Base-by-base conservation (phyloP, 164 flowering plant species). In the Warburgia ugandensis region DNA sequence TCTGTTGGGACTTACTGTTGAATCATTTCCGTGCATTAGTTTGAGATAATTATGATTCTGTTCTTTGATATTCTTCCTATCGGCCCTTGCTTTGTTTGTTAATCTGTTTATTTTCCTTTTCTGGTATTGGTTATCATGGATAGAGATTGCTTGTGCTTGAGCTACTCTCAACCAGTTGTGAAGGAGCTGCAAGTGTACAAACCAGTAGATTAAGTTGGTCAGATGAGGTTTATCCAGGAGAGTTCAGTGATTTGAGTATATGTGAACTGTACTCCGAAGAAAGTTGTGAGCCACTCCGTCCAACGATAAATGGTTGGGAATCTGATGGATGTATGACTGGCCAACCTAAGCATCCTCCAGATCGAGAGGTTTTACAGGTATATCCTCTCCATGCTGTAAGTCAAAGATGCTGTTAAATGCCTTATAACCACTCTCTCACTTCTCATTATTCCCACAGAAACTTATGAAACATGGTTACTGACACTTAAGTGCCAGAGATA, bases 181-280 rank as follows among this genome's bases (percentile, higher is more conserved):
- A 78, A 53, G 65, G 63, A 52, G 52, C 16, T 54, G 44, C 55
- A 36, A 55, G 21, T 16, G 40, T 14, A 19, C 19, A 65, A 57
- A 32, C 25, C 6, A 40, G 55, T 42, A 29, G 46, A 40, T 29
- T 72, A 29, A 44, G 56, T 29, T 86, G 90, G 95, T 64, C 75
- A 35, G 59, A 75, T 58, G 88, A 89, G 70, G 68, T 89, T 46
- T 89, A 83, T 71, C 64, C 63, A 2, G 94, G 88, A 19, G 95
- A 90, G 64, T 72, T 77, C 50, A 67, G 73, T 40, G 80, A 83
- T 66, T 63, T 86, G 61, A 48, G 60, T 23, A 29, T 19, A 29
- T 64, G 79, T 59, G 52, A 65, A 62, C 55, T 82, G 55, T 74
- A 50, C 50, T 66, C 73, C 20, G 43, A 55, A 32, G 77, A 77